Base-by-base conservation (phyloP, 1,284 basidiomycete genomes). In the Leccinum fuscescens region DNA sequence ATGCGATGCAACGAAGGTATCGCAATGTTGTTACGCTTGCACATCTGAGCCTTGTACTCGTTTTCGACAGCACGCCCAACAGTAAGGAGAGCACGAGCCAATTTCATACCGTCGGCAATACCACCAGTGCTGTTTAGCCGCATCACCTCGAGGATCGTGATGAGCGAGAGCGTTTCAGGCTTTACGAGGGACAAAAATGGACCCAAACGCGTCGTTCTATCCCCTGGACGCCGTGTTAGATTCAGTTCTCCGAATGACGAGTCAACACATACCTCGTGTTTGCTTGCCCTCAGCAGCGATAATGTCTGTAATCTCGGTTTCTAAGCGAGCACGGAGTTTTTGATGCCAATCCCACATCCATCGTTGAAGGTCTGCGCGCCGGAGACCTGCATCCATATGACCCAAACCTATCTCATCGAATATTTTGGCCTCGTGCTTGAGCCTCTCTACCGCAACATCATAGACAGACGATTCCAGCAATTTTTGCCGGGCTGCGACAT, bases 111-210 rank as follows among this genome's bases (percentile, higher is more conserved):
- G 57, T 92, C 88, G 0, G 80, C 71, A 7, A 94, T 82, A 29
- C 92, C 92, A 17, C 92, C 90, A 1, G 85, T 82, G 5, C 91
- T 90, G 50, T 90, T 85, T 50, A 95, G 77, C 15, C 93, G 86
- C 90, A 98, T 93, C 56, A 96, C 74, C 73, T 98, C 95, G 37
- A 96, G 82, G 64, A 98, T 93, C 3, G 92, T 92, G 69, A 98
- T 89, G 22, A 98, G 80, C 0, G 94, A 94, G 8, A 98, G 82
- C 63, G 90, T 91, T 55, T 92, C 86, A 0, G 90, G 80, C 12
- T 87, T 83, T 20, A 99, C 80, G 0, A 96, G 83, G 1, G 82
- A 78, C 7, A 98, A 78, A 77, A 95, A 96, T 1, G 90, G 84
- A 9, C 74, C 77, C 31, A 85, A 69, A 64, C 62, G 56, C 44